A percentile compares a stretch with the other conserved stretches of the same genome.
phyloP scores from a whole-genome alignment of 2,329 filamentous ascomycete species.

The Hypoxylon sp. region DNA sequence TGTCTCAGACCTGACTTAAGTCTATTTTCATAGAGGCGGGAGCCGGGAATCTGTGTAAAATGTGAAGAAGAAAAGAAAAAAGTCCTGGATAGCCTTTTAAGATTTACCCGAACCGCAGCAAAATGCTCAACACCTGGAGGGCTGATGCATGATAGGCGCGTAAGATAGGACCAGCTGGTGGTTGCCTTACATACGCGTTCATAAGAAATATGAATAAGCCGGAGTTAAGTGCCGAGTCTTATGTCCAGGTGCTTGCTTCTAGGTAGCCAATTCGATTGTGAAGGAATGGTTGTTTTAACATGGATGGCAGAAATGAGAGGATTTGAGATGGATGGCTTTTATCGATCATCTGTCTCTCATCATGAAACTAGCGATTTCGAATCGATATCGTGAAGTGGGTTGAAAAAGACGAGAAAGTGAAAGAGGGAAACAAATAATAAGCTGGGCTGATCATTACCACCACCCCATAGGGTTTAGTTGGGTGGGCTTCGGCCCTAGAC shows the following conservation, averaged over 20 bases:
- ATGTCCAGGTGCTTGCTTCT: conserved; percentile 2
- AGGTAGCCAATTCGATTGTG: conserved; percentile 10
- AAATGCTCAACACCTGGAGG: conserved; percentile 21
- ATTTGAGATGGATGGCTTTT: not conserved
- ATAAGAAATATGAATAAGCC: conserved; percentile 31
- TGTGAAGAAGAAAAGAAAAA: conserved; percentile 20
- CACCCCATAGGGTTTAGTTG: conserved; percentile 32
- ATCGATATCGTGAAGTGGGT: not conserved
- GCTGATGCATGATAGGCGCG: conserved; percentile 36
- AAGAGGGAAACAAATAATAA: conserved; percentile 7
- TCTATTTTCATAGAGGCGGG: conserved; percentile 27
- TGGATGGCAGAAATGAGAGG: not conserved
- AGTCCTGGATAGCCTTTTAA: conserved; percentile 28
- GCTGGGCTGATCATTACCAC: conserved; percentile 18
- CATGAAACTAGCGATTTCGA: not conserved
- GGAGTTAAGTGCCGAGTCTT: conserved; percentile 25
- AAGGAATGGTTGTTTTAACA: conserved; percentile 16
- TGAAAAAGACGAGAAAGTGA: conserved; percentile 5
- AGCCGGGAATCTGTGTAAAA: conserved; percentile 11
- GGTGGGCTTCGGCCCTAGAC: conserved; percentile 37
- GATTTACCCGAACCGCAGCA: conserved; percentile 34
- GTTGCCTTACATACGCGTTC: conserved; percentile 30
- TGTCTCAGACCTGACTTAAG: conserved; percentile 27
- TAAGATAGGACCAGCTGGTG: conserved; percentile 17
- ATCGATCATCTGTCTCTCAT: conserved; percentile 4